Base-by-base conservation (phyloP, 352 stramenopile genomes). In the Saprolegnia parasitica region DNA sequence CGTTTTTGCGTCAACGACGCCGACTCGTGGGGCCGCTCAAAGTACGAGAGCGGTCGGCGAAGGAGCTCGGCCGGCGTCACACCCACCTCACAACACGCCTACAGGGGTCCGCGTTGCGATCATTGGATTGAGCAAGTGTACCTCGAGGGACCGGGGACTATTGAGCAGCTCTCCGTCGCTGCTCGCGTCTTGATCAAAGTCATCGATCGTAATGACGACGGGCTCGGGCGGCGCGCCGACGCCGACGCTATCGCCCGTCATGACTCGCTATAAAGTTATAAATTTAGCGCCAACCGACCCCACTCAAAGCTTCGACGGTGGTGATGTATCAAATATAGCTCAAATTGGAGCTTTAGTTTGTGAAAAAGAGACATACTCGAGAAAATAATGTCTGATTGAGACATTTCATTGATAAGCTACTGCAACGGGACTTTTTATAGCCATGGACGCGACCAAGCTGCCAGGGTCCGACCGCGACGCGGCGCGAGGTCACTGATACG, bases 81-180 rank as follows among this genome's bases (percentile, higher is more conserved):
- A 46, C 86, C 86, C 0, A 92, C 73, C 80, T 91, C 90, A 0
- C 77, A 74, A 66, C 86, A 94, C 0, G 84, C 84, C 77, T 87
- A 39, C 35, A 6, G 47, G 11, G 47, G 8, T 37, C 42, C 18
- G 23, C 39, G 29, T n/a, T 21, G 37, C 20, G 24, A 60, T 8
- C 18, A 35, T 2, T 58, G 16, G 32, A 61, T 18, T 39, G 15
- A 64, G 35, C 1, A 15, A 10, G 6, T 11, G 16, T 24, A 77
- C 60, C 56, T 83, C 82, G 16, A 93, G 73, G 0, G 85, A 91
- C 23, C 81, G 81, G 13, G 85, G 85, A 29, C 85, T 93, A 9
- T 71, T 87, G 11, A 93, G 29, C 13, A 91, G 79, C 15, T 78
- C 75, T 24, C 74, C 57, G 56, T 65, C 68, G 0, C 64, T 39